These are phyloP conservation scores for Brasenia schreberi DNA, from an alignment of 164 flowering plant genomes.

Conservation along the genomic window DNA sequence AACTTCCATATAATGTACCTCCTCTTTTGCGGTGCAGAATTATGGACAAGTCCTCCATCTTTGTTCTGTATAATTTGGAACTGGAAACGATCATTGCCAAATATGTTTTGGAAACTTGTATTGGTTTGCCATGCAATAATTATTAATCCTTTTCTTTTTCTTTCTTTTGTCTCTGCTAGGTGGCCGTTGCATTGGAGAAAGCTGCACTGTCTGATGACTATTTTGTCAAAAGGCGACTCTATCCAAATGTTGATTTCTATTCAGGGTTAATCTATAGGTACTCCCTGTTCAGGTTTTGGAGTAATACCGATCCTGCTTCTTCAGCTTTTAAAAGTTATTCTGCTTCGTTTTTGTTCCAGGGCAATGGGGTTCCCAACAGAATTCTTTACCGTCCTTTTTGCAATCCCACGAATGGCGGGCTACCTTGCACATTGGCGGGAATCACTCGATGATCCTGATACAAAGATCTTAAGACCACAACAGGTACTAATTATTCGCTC, in stretches of 20 bases:
- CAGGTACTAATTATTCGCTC: conserved; percentile 35
- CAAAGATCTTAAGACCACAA: conserved; percentile 96
- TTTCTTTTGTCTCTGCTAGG: conserved; percentile 27
- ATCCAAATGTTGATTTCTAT: conserved; percentile 99
- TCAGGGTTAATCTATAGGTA: conserved; percentile 97
- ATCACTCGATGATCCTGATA: conserved; percentile 97
- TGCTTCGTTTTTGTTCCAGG: conserved; percentile 28
- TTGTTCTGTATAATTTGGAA: background rate
- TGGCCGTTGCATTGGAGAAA: conserved; percentile 97
- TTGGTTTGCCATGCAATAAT: background rate
- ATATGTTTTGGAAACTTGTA: background rate
- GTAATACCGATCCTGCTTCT: background rate
- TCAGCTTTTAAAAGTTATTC: background rate
- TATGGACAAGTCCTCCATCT: background rate
- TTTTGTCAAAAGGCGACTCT: conserved; percentile 86
- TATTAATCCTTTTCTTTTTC: background rate
- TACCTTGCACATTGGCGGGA: conserved; percentile 93
- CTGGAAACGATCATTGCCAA: background rate
- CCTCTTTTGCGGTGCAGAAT: too few relatives aligned
- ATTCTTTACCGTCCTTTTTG: conserved; percentile 91
- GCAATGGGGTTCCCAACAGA: conserved; percentile 99
- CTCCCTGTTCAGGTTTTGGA: background rate
- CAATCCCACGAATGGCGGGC: conserved; percentile 99
- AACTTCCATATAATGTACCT: too few relatives aligned
- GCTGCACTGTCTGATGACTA: conserved; percentile 95